phyloP scores from a whole-genome alignment of 768 basidiomycete genomes.

The Tricholoma sp. region DNA sequence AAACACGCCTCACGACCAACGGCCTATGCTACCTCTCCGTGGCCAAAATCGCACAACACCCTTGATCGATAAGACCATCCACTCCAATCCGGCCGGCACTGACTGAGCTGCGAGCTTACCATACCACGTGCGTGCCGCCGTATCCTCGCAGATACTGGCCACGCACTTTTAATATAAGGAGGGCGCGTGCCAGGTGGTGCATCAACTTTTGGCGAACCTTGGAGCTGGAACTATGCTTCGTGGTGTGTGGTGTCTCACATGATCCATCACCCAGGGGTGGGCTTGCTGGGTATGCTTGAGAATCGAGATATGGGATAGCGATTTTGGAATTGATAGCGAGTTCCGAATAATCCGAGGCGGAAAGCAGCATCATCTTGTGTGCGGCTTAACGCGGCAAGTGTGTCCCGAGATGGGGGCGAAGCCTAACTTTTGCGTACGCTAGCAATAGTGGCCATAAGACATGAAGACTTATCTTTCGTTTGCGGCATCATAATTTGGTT shows the following conservation, averaged over 20 bases:
- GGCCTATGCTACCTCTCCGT: not conserved
- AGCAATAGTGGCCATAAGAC: not conserved
- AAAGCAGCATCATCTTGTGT: too few relatives aligned
- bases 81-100: not conserved
- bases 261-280: too few relatives aligned
- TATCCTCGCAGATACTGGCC: not conserved
- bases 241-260: not conserved
- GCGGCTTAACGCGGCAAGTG: not conserved
- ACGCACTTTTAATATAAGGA: not conserved
- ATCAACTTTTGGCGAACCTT: not conserved
- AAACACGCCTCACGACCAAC: not conserved
- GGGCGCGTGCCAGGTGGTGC: not conserved
- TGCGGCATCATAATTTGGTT: not conserved
- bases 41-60: not conserved
- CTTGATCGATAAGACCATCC: not conserved
- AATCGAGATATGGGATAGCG: not conserved
- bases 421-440: not conserved
- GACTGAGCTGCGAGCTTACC: not conserved
- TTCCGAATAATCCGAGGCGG: not conserved
- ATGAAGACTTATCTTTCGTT: not conserved
- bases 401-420: not conserved
- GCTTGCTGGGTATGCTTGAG: not conserved
- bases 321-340: not conserved
- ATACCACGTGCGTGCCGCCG: not conserved
- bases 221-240: not conserved